Conservation (phyloP, 1,284 basidiomycete genomes). For the Ustilago sp. region DNA sequence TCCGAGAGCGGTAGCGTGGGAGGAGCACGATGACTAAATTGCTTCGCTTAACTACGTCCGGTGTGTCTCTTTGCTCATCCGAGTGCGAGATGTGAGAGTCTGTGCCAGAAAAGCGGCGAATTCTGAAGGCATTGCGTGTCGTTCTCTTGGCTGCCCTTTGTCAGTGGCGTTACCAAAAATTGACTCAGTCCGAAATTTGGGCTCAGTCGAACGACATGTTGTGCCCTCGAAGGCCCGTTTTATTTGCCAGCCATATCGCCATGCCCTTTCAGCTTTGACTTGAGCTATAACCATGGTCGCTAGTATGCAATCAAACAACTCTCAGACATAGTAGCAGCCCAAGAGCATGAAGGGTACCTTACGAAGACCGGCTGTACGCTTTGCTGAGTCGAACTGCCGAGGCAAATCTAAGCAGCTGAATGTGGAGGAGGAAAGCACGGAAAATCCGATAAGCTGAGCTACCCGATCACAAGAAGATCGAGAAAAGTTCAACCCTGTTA, state of each 20-base stretch:
- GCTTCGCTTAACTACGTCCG: constrained; percentile 8
- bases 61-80: constrained; percentile 31
- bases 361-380: background rate
- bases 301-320: too few species aligned
- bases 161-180: background rate
- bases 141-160: constrained; percentile 1
- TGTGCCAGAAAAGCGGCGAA: constrained; percentile 6
- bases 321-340: too few species aligned
- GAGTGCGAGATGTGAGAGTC: background rate
- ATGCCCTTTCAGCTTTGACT: constrained; percentile 5
- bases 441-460: constrained; percentile 11
- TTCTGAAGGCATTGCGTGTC: constrained; percentile 9
- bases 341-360: background rate
- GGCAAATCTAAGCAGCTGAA: background rate
- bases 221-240: constrained; percentile 1
- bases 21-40: constrained; percentile 1
- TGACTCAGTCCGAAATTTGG: constrained; percentile 10
- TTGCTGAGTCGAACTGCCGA: constrained; percentile 5
- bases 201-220: constrained; percentile 14
- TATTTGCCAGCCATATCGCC: constrained; percentile 17
- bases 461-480: constrained; percentile 17
- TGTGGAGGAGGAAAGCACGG: constrained; percentile 14
- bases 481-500: background rate
- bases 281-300: too few species aligned
- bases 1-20: constrained; percentile 18